A percentile compares a stretch with the other conserved stretches of the same genome.
Evolutionary conservation across 345 rosid genomes (phyloP).

Genomic region (Populus alba): DNA sequence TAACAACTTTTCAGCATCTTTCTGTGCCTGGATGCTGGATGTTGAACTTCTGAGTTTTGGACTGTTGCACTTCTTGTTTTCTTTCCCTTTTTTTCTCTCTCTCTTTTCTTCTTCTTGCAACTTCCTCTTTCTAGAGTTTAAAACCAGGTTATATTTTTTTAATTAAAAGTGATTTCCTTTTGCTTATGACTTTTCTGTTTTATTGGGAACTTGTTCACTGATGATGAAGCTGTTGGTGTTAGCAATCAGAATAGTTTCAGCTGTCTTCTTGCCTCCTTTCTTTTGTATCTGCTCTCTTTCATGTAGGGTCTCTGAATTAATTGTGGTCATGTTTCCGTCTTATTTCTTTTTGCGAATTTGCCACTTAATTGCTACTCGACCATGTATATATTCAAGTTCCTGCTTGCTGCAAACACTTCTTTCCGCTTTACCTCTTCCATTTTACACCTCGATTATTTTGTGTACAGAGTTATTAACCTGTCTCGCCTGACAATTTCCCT

Average conservation of each 20-base stretch:
- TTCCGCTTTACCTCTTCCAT: background rate
- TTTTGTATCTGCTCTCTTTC: constrained; percentile 3
- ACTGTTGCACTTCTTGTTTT: constrained; percentile 34
- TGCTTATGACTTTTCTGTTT: constrained; percentile 20
- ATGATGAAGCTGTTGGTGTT: constrained; percentile 32
- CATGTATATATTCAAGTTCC: background rate
- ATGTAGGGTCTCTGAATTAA: constrained; percentile 39
- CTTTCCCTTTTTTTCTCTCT: background rate
- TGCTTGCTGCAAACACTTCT: constrained; percentile 5
- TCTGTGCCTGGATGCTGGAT: constrained; percentile 43
- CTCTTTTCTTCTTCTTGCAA: background rate
- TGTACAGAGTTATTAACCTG: background rate
- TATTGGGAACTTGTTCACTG: constrained; percentile 24
- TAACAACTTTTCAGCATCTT: constrained; percentile 42
- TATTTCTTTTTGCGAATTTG: constrained; percentile 34
- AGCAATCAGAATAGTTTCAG: constrained; percentile 23
- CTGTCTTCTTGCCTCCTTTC: constrained; percentile 41
- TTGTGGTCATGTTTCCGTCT: constrained; percentile 33
- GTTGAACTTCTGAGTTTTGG: constrained; percentile 53
- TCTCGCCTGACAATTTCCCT: background rate
- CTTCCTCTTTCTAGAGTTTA: background rate
- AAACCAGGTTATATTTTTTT: background rate
- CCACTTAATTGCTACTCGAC: background rate
- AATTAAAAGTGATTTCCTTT: background rate
- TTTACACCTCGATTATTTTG: background rate